Evolutionary conservation across 192 early-diverging fungal species (phyloP).

Genomic region (Dispira simplex): DNA sequence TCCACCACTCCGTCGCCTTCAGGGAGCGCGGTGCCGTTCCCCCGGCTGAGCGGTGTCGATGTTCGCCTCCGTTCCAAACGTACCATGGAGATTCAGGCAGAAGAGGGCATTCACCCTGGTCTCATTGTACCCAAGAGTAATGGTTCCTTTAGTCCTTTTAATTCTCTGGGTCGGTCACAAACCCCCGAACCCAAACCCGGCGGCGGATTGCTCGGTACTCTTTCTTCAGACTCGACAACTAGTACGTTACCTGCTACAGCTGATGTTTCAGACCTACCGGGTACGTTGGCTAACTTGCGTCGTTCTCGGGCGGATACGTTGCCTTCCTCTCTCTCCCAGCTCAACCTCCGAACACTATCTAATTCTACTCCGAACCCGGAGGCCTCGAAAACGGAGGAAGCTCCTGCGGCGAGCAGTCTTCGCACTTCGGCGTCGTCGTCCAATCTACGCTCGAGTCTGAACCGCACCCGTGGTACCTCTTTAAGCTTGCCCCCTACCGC

Average conservation of each 20-base stretch:
- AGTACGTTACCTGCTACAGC: constrained; percentile 12
- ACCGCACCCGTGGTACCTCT: constrained; percentile 15
- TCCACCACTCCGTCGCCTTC: not conserved
- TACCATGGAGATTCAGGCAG: constrained; percentile 18
- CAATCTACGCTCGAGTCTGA: not conserved
- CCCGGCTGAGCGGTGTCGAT: not conserved
- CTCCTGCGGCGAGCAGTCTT: constrained; percentile 22
- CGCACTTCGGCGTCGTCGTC: constrained; percentile 32
- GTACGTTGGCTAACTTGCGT: constrained; percentile 14
- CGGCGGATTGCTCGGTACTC: constrained; percentile 12
- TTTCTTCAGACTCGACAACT: constrained; percentile 4
- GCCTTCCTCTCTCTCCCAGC: constrained; percentile 20
- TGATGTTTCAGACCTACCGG: not conserved
- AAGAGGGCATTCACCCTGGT: constrained; percentile 15
- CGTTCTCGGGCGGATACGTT: constrained; percentile 32
- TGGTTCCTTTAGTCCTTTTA: constrained; percentile 11
- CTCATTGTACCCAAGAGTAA: constrained; percentile 12
- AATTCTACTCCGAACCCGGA: constrained; percentile 11
- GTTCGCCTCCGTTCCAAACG: constrained; percentile 5
- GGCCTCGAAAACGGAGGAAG: constrained; percentile 16
- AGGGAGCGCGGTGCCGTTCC: not conserved
- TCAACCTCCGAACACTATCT: constrained; percentile 8
- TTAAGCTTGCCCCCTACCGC: constrained; percentile 33
- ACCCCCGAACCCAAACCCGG: constrained; percentile 11
- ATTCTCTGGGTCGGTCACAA: not conserved